phyloP scores from a whole-genome alignment of 352 stramenopile genomes.

The Phytophthora constricta region DNA sequence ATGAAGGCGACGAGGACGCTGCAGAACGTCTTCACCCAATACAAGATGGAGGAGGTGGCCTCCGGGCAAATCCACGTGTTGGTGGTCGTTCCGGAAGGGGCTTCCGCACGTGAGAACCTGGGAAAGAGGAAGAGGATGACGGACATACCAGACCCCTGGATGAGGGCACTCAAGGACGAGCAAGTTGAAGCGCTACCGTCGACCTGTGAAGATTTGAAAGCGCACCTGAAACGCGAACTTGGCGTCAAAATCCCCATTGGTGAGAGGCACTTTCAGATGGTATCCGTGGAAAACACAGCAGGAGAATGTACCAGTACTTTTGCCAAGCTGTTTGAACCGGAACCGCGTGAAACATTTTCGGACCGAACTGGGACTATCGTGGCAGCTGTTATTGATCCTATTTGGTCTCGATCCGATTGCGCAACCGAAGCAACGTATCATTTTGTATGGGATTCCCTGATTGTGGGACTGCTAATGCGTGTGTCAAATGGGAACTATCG shows the following conservation, averaged over 20 bases:
- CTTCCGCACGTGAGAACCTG: constrained; percentile 6
- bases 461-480: constrained; percentile 12
- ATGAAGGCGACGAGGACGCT: too few relatives aligned
- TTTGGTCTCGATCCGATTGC: constrained; percentile 12
- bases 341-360: constrained; percentile 16
- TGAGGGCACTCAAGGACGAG: constrained; percentile 26
- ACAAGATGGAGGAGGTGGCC: too few relatives aligned
- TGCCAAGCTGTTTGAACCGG: constrained; percentile 23
- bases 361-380: constrained; percentile 11
- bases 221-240: constrained; percentile 17
- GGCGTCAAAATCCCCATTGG: constrained; percentile 20
- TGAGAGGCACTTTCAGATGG: constrained; percentile 19
- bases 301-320: constrained; percentile 17
- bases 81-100: not conserved
- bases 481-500: constrained; percentile 13
- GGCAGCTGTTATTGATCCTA: constrained; percentile 16
- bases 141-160: constrained; percentile 16
- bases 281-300: constrained; percentile 8
- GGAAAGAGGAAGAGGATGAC: constrained; percentile 21
- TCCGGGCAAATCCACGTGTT: too few relatives aligned
- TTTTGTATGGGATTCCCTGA: constrained; percentile 26
- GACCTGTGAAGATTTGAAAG: constrained; percentile 23
- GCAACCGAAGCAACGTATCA: constrained; percentile 17
- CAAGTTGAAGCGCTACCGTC: constrained; percentile 25
- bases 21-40: too few relatives aligned